Conservation (phyloP, 2,329 filamentous ascomycete species). For the Grosmannia serpens region DNA sequence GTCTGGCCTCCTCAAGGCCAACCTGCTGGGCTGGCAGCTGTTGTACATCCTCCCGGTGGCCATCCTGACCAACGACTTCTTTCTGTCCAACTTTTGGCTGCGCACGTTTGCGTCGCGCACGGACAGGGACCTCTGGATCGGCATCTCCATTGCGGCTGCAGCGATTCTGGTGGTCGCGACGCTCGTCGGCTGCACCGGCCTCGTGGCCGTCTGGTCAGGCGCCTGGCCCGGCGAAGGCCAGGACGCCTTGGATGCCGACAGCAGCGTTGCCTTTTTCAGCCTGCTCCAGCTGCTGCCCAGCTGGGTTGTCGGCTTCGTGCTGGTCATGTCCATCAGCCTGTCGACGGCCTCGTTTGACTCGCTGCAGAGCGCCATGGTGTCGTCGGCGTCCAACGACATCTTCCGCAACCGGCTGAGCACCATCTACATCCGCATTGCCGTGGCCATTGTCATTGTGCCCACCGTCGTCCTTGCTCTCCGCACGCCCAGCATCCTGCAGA, state of each 20-base stretch:
- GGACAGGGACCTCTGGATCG: slow-evolving; percentile 67
- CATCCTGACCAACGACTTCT: slow-evolving; percentile 76
- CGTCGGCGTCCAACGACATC: slow-evolving; percentile 72
- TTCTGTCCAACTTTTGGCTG: slow-evolving; percentile 75
- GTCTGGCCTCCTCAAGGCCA: slow-evolving; percentile 58
- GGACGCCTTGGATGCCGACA: slow-evolving; percentile 36
- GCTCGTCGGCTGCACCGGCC: slow-evolving; percentile 60
- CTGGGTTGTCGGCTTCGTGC: slow-evolving; percentile 73
- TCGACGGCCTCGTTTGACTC: slow-evolving; percentile 71
- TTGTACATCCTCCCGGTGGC: slow-evolving; percentile 76
- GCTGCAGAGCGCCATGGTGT: slow-evolving; percentile 74
- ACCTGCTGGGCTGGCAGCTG: slow-evolving; percentile 70
- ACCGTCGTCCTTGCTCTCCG: slow-evolving; percentile 63
- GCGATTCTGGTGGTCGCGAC: slow-evolving; percentile 58
- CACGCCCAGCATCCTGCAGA: slow-evolving; percentile 63
- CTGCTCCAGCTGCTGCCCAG: slow-evolving; percentile 59
- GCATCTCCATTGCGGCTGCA: slow-evolving; percentile 55
- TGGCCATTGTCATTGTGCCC: slow-evolving; percentile 64
- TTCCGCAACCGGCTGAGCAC: slow-evolving; percentile 73
- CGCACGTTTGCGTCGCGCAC: slow-evolving; percentile 71
- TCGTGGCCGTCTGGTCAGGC: slow-evolving; percentile 70
- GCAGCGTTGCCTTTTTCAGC: slow-evolving; percentile 63
- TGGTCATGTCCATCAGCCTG: slow-evolving; percentile 70
- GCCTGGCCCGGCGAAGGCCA: slow-evolving; percentile 57
- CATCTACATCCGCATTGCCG: slow-evolving; percentile 57